Evolutionary conservation across 805 yeast genomes (phyloP).

Genomic region (Ogataea nakhonphanomensis): DNA sequence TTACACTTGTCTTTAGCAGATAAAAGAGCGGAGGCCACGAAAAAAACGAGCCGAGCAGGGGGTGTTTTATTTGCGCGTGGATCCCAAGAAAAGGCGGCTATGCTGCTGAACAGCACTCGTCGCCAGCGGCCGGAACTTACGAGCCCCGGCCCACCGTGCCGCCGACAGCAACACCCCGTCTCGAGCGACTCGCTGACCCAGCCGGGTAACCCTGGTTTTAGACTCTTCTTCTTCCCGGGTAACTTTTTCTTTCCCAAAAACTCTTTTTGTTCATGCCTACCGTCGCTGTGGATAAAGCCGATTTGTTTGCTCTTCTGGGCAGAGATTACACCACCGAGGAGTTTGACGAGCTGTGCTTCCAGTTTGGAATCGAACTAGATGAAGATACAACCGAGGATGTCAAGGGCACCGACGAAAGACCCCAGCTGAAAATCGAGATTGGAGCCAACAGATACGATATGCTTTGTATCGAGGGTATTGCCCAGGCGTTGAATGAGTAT

Average conservation of each 20-base stretch:
- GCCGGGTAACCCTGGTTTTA: slow-evolving; percentile 7
- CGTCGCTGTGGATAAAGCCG: slow-evolving; percentile 90
- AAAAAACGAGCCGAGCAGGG: no score
- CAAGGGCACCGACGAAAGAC: slow-evolving; percentile 73
- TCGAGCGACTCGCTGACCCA: background rate
- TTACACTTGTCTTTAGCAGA: slow-evolving; percentile 11
- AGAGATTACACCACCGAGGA: slow-evolving; percentile 74
- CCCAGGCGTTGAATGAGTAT: slow-evolving; percentile 90
- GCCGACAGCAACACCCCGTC: slow-evolving; percentile 4
- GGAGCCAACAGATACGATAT: slow-evolving; percentile 98
- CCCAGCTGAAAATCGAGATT: slow-evolving; percentile 94
- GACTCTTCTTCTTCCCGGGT: slow-evolving; percentile 7
- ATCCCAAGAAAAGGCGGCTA: no score
- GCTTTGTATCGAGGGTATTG: slow-evolving; percentile 97
- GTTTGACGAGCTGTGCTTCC: slow-evolving; percentile 95
- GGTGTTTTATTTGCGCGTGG: no score
- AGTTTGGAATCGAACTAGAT: slow-evolving; percentile 95
- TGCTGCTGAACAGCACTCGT: no score
- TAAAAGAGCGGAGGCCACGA: background rate
- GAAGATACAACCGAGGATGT: slow-evolving; percentile 90
- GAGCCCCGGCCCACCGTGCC: background rate
- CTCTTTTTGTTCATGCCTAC: slow-evolving; percentile 75
- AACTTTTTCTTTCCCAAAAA: slow-evolving; percentile 7
- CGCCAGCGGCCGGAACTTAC: background rate
- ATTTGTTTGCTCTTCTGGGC: slow-evolving; percentile 77